These are phyloP conservation scores for Wickerhamiella vanderwaltii DNA, from an alignment of 805 yeast species.

Conservation along the genomic window DNA sequence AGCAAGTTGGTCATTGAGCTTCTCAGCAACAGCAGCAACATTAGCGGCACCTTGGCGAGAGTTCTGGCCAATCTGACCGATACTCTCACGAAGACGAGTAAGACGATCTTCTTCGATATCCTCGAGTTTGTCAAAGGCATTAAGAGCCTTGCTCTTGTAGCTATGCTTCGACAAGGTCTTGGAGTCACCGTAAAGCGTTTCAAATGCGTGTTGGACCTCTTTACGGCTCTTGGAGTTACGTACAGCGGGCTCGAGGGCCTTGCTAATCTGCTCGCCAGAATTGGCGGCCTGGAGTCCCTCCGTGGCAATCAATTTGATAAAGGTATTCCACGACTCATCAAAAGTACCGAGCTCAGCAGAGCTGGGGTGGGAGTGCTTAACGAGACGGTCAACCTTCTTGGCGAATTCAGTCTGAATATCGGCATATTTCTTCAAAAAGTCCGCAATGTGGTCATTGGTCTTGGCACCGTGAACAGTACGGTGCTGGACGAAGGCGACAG, in stretches of 20 bases:
- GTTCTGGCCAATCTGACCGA: conserved; percentile 54
- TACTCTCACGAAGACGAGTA: conserved; percentile 48
- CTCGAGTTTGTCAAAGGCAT: conserved; percentile 44
- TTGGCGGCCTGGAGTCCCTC: conserved; percentile 3
- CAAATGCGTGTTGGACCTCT: background rate
- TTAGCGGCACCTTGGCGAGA: conserved; percentile 40
- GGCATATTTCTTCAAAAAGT: conserved; percentile 45
- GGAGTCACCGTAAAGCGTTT: conserved; percentile 1
- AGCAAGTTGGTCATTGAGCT: conserved; percentile 51
- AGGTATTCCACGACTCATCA: conserved; percentile 5
- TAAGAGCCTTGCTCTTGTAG: conserved; percentile 4
- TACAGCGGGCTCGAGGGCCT: conserved; percentile 5
- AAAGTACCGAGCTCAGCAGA: conserved; percentile 8
- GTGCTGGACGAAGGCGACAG: conserved; percentile 22
- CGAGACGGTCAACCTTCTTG: conserved; percentile 32
- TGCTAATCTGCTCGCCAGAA: background rate
- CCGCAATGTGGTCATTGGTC: conserved; percentile 49
- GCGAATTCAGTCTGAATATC: conserved; percentile 38
- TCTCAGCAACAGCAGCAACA: conserved; percentile 42
- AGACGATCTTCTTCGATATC: conserved; percentile 35
- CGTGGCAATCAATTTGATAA: conserved; percentile 6
- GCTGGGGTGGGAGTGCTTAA: conserved; percentile 4
- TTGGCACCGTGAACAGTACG: conserved; percentile 43
- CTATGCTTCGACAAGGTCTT: conserved; percentile 8
- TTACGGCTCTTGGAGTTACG: conserved; percentile 9